phyloP scores from a whole-genome alignment of 768 basidiomycete species.

The Mycena sanguinolenta region DNA sequence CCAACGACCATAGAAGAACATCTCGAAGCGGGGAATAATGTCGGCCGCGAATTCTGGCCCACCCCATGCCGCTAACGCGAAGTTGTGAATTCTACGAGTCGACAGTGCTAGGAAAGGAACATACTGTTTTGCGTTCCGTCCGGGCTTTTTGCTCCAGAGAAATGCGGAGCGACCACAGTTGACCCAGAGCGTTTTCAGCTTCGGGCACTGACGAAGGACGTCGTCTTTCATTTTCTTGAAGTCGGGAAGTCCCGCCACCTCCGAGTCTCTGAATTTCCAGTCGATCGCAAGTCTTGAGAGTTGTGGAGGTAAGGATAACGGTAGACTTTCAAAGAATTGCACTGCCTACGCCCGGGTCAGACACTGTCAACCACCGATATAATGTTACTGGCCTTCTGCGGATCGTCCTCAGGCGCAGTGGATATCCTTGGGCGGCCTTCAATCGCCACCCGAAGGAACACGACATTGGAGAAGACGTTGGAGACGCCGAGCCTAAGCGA shows the following conservation, averaged over 20 bases:
- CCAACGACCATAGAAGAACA: not conserved
- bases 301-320: slow-evolving; percentile 1
- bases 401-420: not conserved
- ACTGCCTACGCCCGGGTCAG: not conserved
- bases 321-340: not conserved
- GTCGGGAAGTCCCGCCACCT: not conserved
- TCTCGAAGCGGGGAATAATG: not conserved
- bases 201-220: slow-evolving; percentile 1
- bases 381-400: not conserved
- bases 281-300: slow-evolving; percentile 13
- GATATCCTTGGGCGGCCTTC: not conserved
- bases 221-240: slow-evolving; percentile 7
- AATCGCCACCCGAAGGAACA: not conserved
- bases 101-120: not conserved
- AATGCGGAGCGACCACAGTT: not conserved
- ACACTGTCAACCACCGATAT: not conserved
- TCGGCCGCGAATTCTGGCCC: not conserved
- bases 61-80: not conserved
- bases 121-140: slow-evolving; percentile 2
- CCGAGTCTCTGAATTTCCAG: not conserved
- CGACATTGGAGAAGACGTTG: not conserved
- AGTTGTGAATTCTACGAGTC: not conserved
- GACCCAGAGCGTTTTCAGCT: slow-evolving; percentile 19
- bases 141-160: slow-evolving; percentile 8
- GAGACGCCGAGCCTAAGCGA: too few relatives aligned